These are phyloP conservation scores for Sporothrix schenckii DNA, from an alignment of 2,329 filamentous ascomycete genomes.

Conservation along the genomic window DNA sequence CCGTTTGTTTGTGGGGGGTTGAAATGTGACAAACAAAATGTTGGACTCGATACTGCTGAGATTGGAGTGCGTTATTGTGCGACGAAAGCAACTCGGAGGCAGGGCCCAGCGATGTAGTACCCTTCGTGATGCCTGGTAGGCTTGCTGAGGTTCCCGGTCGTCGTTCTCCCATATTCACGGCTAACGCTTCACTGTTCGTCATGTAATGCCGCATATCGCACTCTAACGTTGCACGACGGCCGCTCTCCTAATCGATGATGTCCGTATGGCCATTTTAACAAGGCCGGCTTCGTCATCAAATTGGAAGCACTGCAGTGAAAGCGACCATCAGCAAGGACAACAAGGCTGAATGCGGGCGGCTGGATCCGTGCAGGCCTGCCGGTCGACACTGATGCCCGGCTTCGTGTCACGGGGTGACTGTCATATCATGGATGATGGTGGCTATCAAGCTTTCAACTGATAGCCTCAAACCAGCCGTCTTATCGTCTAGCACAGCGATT, in stretches of 20 bases:
- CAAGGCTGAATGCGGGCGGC: not conserved
- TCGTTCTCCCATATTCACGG: not conserved
- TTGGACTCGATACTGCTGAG: not conserved
- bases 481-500: not conserved
- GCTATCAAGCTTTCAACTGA: not conserved
- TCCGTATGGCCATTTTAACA: not conserved
- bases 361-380: not conserved
- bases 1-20: not conserved
- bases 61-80: no score
- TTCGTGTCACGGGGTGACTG: not conserved
- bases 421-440: no score
- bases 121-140: conserved; percentile 9
- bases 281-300: not conserved
- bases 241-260: not conserved
- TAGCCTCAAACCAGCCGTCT: not conserved
- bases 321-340: not conserved
- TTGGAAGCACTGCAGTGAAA: not conserved
- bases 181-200: not conserved
- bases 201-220: conserved; percentile 6
- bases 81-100: conserved; percentile 18
- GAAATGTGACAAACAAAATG: not conserved
- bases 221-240: not conserved
- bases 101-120: not conserved
- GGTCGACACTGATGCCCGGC: not conserved
- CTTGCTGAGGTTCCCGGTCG: not conserved